Evolutionary conservation across 768 basidiomycete species (phyloP), one percentile per base, ranked within the genome.

Genomic region (Steccherinum ochraceum): DNA sequence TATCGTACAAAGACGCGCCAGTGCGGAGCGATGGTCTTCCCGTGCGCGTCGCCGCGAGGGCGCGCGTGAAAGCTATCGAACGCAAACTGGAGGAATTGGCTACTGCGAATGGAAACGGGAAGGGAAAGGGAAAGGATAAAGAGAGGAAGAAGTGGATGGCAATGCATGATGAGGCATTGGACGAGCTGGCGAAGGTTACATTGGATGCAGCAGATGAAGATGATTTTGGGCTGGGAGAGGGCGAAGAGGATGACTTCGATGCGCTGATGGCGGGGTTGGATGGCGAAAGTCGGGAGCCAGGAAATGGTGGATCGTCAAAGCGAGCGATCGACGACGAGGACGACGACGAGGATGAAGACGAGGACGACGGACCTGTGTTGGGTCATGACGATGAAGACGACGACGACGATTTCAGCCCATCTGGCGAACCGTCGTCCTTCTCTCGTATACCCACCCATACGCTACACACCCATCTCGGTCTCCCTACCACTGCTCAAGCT

Each of bases 371-470:
- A 35, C 1, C 25, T 20, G 45, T 30, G 21, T 20, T 44, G 20
- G 48, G 42, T 18, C 16, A 43, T 5, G 23, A 46, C 44, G 35
- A 51, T 25, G 42, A 44, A 23, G 40, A 55, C n/a, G 40, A 13
- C 24, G 48, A 41, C 19, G 24, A 51, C 23, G 52, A 49, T 11
- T 43, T 44, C n/a, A 47, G 41, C 7, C 11, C 16, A 23, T 18
- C 16, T 18, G 5, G 10, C 16, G 63, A 66, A 42, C 63, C 65
- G 5, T 55, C 61, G 1, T 66, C 65, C 0, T 66, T 66, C 55
- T 66, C 65, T 10, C 61, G 65, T 40, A 63, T 66, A 39, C 59
- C 65, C 0, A 61, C 65, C 11, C 60, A 61, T 2, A 40, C 56
- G 49, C 54, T 66, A 0, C 65, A 64, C 51, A 46, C 57, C 23